Conservation (phyloP, 2,329 filamentous ascomycete genomes). For the Pleomassaria siparia region DNA sequence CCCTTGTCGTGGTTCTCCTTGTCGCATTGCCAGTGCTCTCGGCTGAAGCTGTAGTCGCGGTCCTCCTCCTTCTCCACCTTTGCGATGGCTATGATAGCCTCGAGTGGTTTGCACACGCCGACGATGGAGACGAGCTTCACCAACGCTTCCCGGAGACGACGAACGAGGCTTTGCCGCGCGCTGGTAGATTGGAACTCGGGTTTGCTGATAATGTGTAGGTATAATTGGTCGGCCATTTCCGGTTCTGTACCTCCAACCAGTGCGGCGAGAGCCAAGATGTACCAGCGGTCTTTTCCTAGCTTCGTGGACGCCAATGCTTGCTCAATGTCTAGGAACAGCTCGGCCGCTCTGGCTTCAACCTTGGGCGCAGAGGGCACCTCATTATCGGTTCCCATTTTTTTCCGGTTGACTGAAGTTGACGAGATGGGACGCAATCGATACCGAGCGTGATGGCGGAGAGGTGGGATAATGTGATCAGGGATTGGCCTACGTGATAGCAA, state of each 20-base stretch:
- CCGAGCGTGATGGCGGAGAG: not conserved
- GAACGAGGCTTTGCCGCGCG: conserved; percentile 49
- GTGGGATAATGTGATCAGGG: too few species aligned
- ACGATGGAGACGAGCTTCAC: conserved; percentile 58
- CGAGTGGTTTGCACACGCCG: conserved; percentile 63
- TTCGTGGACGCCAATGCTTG: conserved; percentile 40
- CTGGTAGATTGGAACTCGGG: conserved; percentile 45
- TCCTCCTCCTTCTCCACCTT: conserved; percentile 57
- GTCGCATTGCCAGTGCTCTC: conserved; percentile 58
- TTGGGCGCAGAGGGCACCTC: not conserved
- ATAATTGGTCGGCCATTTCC: conserved; percentile 54
- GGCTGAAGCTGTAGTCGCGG: conserved; percentile 52
- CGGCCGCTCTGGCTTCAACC: conserved; percentile 22
- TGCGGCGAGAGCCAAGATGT: conserved; percentile 44
- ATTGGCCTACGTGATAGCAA: too few species aligned
- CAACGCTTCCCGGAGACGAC: conserved; percentile 58
- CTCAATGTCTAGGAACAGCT: conserved; percentile 43
- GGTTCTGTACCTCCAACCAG: conserved; percentile 54
- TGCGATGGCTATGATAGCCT: conserved; percentile 57
- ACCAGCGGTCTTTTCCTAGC: conserved; percentile 46
- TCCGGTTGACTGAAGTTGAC: not conserved
- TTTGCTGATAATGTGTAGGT: conserved; percentile 55
- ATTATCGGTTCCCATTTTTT: not conserved
- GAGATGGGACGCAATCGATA: not conserved
- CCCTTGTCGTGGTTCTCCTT: conserved; percentile 54